Evolutionary conservation across 2,329 filamentous ascomycete species (phyloP).

Genomic region (Xylariaceae sp.): DNA sequence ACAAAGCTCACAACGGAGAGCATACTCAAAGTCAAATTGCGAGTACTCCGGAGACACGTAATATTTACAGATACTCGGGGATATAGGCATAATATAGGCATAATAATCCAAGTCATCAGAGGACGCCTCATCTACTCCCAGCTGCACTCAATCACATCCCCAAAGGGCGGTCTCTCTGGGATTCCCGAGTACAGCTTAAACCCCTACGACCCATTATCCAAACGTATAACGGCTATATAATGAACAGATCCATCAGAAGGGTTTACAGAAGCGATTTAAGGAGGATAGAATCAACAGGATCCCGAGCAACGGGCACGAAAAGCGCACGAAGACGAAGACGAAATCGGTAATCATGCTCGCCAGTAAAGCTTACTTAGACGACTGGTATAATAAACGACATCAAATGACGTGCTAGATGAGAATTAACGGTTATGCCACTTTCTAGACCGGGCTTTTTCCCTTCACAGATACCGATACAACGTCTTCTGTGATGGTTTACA

Average conservation of each 20-base stretch:
- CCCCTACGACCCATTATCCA: slow-evolving; percentile 12
- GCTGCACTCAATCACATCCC: slow-evolving; percentile 9
- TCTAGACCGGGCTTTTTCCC: slow-evolving; percentile 8
- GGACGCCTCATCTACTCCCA: slow-evolving; percentile 4
- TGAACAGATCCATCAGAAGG: slow-evolving; percentile 9
- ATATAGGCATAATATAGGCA: slow-evolving; percentile 6
- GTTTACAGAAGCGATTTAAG: slow-evolving; percentile 9
- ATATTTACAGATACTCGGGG: no score
- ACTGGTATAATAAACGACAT: neutral
- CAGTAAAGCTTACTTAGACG: slow-evolving; percentile 9
- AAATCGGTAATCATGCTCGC: slow-evolving; percentile 14
- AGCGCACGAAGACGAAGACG: neutral
- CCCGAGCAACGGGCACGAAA: no score
- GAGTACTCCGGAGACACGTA: neutral
- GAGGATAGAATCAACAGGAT: no score
- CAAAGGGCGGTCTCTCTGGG: slow-evolving; percentile 13
- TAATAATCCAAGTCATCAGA: slow-evolving; percentile 7
- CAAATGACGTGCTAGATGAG: slow-evolving; percentile 4
- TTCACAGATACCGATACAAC: slow-evolving; percentile 6
- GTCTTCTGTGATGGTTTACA: slow-evolving; percentile 5
- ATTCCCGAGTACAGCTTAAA: slow-evolving; percentile 9
- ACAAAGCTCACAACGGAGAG: slow-evolving; percentile 10
- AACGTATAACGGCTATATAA: slow-evolving; percentile 7
- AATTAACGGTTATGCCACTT: slow-evolving; percentile 5
- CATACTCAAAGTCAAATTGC: slow-evolving; percentile 13